Percentiles rank a stretch among this genome's conserved stretches.
Conservation (phyloP, 163 green algal species). For the Trebouxiophyceae sp. region DNA sequence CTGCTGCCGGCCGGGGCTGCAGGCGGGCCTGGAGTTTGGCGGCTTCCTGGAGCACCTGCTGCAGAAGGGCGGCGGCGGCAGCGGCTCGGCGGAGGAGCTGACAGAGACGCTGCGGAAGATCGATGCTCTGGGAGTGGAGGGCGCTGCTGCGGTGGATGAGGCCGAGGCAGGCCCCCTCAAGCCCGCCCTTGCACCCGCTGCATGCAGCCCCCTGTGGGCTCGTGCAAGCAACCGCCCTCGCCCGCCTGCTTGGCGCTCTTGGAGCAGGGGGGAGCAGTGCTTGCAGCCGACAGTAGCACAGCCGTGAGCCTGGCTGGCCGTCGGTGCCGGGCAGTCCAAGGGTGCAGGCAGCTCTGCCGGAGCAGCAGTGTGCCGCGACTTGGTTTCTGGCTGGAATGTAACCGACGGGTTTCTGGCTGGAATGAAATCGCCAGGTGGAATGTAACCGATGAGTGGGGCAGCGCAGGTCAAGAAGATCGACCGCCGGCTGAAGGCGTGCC, state of each 20-base stretch:
- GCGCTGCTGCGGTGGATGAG: conserved; percentile 22
- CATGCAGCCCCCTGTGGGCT: too few species aligned
- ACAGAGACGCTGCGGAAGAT: background rate
- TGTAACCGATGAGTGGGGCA: background rate
- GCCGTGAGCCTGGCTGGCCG: too few species aligned
- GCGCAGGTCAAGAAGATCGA: conserved; percentile 18
- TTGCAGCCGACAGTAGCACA: too few species aligned
- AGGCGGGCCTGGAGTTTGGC: background rate
- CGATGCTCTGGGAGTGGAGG: background rate
- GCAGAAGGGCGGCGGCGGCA: background rate
- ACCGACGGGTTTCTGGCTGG: too few species aligned
- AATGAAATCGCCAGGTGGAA: too few species aligned
- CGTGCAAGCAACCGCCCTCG: too few species aligned
- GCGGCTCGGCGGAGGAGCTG: background rate
- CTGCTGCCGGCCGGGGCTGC: background rate
- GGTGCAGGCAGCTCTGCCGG: too few species aligned
- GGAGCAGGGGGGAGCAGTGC: too few species aligned
- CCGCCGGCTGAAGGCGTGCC: conserved; percentile 27
- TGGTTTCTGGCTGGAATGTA: too few species aligned
- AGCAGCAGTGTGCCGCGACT: too few species aligned
- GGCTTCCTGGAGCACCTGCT: background rate
- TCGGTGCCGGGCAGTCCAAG: too few species aligned
- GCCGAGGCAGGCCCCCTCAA: conserved; percentile 3
- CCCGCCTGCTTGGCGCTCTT: too few species aligned
- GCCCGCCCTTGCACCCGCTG: background rate